Conservation (phyloP, 1,139 yeast species). For the Yamadazyma taylorii region DNA sequence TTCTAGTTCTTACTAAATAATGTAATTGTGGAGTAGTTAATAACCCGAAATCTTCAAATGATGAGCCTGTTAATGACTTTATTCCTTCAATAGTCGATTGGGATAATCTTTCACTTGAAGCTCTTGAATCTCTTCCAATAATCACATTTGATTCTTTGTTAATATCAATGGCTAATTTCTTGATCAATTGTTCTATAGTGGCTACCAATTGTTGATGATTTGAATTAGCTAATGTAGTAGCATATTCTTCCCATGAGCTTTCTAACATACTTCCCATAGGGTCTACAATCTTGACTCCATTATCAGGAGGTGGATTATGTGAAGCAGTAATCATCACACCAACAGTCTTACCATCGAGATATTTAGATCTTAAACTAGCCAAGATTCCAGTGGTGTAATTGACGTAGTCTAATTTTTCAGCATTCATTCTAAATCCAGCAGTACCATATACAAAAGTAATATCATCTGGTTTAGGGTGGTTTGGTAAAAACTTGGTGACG, state of each 20-base stretch:
- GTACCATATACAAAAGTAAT: conserved; percentile 76
- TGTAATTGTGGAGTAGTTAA: conserved; percentile 95
- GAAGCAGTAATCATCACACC: conserved; percentile 98
- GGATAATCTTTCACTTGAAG: conserved; percentile 69
- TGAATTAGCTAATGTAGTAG: conserved; percentile 79
- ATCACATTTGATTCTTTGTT: conserved; percentile 39
- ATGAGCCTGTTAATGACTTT: conserved; percentile 44
- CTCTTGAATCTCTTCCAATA: conserved; percentile 74
- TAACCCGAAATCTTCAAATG: conserved; percentile 59
- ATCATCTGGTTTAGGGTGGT: conserved; percentile 48
- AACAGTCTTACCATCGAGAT: conserved; percentile 64
- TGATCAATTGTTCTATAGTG: conserved; percentile 27
- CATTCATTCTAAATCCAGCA: conserved; percentile 90
- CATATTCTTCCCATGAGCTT: conserved; percentile 78
- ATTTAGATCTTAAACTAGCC: conserved; percentile 79
- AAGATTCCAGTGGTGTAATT: conserved; percentile 81
- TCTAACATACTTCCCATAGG: conserved; percentile 94
- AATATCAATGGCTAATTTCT: conserved; percentile 41
- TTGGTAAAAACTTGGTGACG: conserved; percentile 10
- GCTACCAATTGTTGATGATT: conserved; percentile 35
- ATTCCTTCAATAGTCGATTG: conserved; percentile 70
- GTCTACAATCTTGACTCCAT: conserved; percentile 94
- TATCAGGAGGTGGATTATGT: conserved; percentile 92
- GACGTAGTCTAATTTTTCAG: conserved; percentile 72
- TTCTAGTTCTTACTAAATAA: conserved; percentile 73